Base-by-base conservation (phyloP, 768 basidiomycete species). In the Lentinula raphanica region DNA sequence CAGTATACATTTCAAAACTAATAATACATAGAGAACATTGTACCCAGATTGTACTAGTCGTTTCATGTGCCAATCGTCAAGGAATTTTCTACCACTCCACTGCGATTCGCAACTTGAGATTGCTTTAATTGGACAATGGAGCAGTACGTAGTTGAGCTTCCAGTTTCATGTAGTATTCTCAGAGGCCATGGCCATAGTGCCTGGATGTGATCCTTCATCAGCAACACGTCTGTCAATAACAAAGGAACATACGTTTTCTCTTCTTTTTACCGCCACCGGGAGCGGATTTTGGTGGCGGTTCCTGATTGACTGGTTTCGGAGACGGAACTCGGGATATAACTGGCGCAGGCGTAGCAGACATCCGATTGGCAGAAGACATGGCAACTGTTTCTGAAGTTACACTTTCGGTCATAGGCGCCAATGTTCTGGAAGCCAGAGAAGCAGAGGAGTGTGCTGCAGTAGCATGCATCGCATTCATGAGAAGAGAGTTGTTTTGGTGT, bases 391-490 rank as follows among this genome's bases (percentile, higher is more conserved):
- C 63, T 25, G 59, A 17, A 17, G 56, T 42, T 13, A 62, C 48
- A 31, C 9, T 67, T 63, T 72, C 72, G 25, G 66, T 60, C 45
- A 68, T 72, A 5, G 58, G 36, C 27, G 70, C 68, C 11, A 70
- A 71, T 19, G 71, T 60, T 60, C 67, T 75, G 32, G 79, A 72
- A 29, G 78, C 70, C 57, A 84, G 77, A 0, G 82, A 72, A 60
- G 76, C 75, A 61, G 75, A 83, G 19, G 89, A 81, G 63, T 92
- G 89, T 48, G 79, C 73, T 5, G 88, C 90, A 0, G 91, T 90
- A 3, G 88, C 82, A 62, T 79, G 82, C 89, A 94, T 90, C 7
- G 92, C 92, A 60, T 87, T 86, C 65, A 84, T 72, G 62, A 93
- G 77, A 21, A 91, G 77, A 62, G 79, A 73, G 58, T 77, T 83